A percentile compares a stretch with the other conserved stretches of the same genome.
phyloP scores from a whole-genome alignment of 371 early-diverging fungal genomes.

The Mucor circinelloides region DNA sequence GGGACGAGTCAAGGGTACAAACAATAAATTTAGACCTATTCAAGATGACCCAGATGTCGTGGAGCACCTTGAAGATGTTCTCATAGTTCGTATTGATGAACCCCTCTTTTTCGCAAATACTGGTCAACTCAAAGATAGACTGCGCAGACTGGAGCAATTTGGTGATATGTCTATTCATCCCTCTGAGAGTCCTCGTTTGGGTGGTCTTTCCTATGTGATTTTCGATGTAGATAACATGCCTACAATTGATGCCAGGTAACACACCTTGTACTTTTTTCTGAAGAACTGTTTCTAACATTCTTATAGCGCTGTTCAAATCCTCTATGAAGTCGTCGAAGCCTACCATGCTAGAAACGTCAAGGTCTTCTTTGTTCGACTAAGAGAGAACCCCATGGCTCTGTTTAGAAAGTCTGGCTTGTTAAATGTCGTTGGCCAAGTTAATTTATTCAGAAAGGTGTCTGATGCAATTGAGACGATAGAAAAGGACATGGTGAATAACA shows the following conservation, averaged over 20 bases:
- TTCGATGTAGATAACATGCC: conserved; percentile 93
- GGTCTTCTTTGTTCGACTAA: conserved; percentile 86
- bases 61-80: conserved; percentile 80
- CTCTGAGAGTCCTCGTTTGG: conserved; percentile 73
- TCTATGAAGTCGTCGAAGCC: conserved; percentile 82
- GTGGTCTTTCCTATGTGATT: conserved; percentile 71
- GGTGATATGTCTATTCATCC: conserved; percentile 91
- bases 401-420: conserved; percentile 75
- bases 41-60: conserved; percentile 62
- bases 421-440: conserved; percentile 63
- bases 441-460: conserved; percentile 66
- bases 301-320: conserved; percentile 80
- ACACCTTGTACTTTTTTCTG: neutral
- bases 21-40: conserved; percentile 55
- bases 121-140: conserved; percentile 88
- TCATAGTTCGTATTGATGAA: conserved; percentile 90
- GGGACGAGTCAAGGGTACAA: conserved; percentile 52
- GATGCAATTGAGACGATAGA: conserved; percentile 63
- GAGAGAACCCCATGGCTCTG: conserved; percentile 62
- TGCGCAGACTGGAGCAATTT: conserved; percentile 88
- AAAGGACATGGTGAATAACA: conserved; percentile 33
- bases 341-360: conserved; percentile 76
- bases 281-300: neutral
- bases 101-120: conserved; percentile 93
- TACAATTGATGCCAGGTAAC: conserved; percentile 82